These are phyloP conservation scores for Sarcodon aspratus DNA, from an alignment of 768 basidiomycete genomes.

Conservation along the genomic window DNA sequence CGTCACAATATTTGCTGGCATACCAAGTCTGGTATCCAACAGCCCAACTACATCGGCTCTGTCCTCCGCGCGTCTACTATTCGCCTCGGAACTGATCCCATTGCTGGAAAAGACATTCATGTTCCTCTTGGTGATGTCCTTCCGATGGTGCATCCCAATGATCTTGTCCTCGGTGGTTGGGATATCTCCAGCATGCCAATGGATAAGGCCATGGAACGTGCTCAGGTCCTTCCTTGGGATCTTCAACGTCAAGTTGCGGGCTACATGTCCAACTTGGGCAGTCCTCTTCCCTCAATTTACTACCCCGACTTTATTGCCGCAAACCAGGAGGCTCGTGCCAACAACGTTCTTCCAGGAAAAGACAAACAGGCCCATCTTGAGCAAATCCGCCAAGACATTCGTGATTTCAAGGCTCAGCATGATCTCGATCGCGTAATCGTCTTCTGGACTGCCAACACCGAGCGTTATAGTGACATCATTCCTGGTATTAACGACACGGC, in stretches of 20 bases:
- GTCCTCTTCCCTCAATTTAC: slow-evolving; percentile 90
- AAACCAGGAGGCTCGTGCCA: slow-evolving; percentile 92
- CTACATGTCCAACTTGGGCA: slow-evolving; percentile 67
- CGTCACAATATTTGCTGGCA: slow-evolving; percentile 89
- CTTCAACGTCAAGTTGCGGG: slow-evolving; percentile 92
- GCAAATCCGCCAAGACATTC: slow-evolving; percentile 86
- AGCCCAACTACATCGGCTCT: slow-evolving; percentile 97
- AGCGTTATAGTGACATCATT: slow-evolving; percentile 93
- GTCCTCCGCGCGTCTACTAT: slow-evolving; percentile 93
- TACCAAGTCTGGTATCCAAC: slow-evolving; percentile 85
- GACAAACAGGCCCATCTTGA: slow-evolving; percentile 91
- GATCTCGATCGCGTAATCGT: slow-evolving; percentile 81
- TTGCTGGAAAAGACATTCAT: slow-evolving; percentile 79
- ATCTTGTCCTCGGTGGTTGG: slow-evolving; percentile 96
- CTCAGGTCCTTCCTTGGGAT: slow-evolving; percentile 91
- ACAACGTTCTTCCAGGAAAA: slow-evolving; percentile 78
- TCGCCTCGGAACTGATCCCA: slow-evolving; percentile 74
- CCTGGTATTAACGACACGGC: slow-evolving; percentile 93
- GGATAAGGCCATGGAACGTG: slow-evolving; percentile 89
- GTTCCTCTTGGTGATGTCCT: slow-evolving; percentile 88
- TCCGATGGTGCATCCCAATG: slow-evolving; percentile 97
- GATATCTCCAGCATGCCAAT: slow-evolving; percentile 82
- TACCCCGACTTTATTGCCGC: slow-evolving; percentile 97
- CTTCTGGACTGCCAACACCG: slow-evolving; percentile 99
- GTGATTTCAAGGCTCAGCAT: slow-evolving; percentile 79